These are phyloP conservation scores for Bocquillonia castaneifolia DNA, from an alignment of 441 rosid species.

Conservation along the genomic window DNA sequence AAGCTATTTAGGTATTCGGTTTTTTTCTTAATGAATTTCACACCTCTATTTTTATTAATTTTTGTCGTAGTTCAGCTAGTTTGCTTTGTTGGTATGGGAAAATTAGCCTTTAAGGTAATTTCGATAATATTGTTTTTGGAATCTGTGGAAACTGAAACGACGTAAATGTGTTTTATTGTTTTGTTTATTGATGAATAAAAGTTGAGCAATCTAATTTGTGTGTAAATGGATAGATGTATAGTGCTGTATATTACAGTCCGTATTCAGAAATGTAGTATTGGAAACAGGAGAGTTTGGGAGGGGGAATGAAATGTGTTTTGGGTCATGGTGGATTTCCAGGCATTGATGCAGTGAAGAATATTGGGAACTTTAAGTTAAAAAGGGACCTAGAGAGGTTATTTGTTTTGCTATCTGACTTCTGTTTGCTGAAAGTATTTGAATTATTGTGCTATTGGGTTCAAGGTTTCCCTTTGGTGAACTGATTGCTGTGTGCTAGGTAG, in stretches of 20 bases:
- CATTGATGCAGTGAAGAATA: conserved; percentile 4
- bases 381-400: background rate
- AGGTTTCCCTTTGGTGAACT: background rate
- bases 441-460: background rate
- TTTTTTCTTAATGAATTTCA: no score
- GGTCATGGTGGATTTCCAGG: background rate
- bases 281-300: background rate
- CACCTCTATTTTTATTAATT: no score
- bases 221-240: no score
- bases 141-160: no score
- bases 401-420: conserved; percentile 1
- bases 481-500: background rate
- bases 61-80: no score
- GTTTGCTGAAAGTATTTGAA: conserved; percentile 9
- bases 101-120: background rate
- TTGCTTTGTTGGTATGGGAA: no score
- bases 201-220: no score
- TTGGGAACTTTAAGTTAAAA: conserved; percentile 4
- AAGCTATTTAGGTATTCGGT: no score
- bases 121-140: no score
- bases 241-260: no score
- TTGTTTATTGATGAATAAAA: no score
- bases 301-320: background rate
- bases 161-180: no score
- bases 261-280: background rate